Evolutionary conservation across 2,329 filamentous ascomycete genomes (phyloP).

Genomic region (Lachnellula subtilissima): DNA sequence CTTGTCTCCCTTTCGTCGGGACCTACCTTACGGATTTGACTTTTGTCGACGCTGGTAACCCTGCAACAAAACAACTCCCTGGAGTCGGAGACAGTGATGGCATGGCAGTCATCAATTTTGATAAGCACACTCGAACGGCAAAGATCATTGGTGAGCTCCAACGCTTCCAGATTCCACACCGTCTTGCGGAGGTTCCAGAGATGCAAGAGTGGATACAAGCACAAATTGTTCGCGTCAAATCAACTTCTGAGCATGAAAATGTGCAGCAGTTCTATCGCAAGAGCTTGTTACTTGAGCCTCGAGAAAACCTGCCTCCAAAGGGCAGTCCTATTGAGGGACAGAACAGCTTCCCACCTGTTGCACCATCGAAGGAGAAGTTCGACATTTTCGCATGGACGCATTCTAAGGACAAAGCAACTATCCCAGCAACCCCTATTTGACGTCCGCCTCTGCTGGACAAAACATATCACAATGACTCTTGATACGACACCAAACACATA

Average conservation of each 20-base stretch:
- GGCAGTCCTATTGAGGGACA: slow-evolving; percentile 27
- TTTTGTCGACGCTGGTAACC: slow-evolving; percentile 93
- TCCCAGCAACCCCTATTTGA: slow-evolving; percentile 14
- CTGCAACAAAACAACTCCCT: slow-evolving; percentile 72
- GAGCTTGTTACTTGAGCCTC: slow-evolving; percentile 61
- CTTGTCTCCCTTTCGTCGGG: slow-evolving; percentile 91
- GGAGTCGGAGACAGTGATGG: slow-evolving; percentile 52
- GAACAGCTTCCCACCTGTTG: slow-evolving; percentile 22
- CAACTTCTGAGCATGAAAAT: slow-evolving; percentile 51
- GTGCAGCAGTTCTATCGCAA: slow-evolving; percentile 64
- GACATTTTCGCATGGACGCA: slow-evolving; percentile 49
- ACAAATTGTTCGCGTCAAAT: slow-evolving; percentile 67
- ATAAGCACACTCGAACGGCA: slow-evolving; percentile 91
- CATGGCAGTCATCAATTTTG: slow-evolving; percentile 88
- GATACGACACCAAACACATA: slow-evolving; percentile 12
- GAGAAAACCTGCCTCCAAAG: slow-evolving; percentile 33
- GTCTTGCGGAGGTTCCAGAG: slow-evolving; percentile 75
- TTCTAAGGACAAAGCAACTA: slow-evolving; percentile 22
- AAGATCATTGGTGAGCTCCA: slow-evolving; percentile 95
- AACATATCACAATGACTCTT: slow-evolving; percentile 3
- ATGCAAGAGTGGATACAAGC: slow-evolving; percentile 89
- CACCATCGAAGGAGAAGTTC: slow-evolving; percentile 42
- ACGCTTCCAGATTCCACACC: slow-evolving; percentile 91
- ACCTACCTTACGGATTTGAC: slow-evolving; percentile 96
- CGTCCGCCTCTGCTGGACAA: slow-evolving; percentile 3